Evolutionary conservation across 2,329 filamentous ascomycete species (phyloP).

Genomic region (Lecanicillium sp.): DNA sequence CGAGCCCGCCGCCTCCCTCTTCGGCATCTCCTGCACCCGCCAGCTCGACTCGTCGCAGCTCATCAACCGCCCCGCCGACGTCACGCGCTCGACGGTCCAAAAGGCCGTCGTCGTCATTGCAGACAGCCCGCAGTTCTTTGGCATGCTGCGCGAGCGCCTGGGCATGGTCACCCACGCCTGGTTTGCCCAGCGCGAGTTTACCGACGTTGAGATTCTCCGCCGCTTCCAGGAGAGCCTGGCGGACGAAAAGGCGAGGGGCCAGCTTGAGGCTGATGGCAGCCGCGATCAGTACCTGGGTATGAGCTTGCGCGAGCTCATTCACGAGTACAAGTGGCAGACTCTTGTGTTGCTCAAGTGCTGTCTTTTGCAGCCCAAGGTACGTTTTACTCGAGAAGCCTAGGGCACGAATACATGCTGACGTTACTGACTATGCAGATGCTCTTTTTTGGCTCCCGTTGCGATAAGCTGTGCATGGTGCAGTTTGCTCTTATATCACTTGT

Average conservation of each 20-base stretch:
- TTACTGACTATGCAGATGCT: slow-evolving; percentile 62
- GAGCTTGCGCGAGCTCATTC: slow-evolving; percentile 83
- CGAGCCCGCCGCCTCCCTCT: slow-evolving; percentile 69
- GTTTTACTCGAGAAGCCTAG: slow-evolving; percentile 3
- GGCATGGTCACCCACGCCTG: slow-evolving; percentile 88
- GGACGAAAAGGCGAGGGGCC: slow-evolving; percentile 51
- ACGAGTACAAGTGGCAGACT: slow-evolving; percentile 92
- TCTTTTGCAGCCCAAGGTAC: slow-evolving; percentile 86
- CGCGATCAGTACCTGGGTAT: slow-evolving; percentile 81
- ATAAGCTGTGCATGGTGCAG: slow-evolving; percentile 95
- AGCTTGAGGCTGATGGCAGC: slow-evolving; percentile 59
- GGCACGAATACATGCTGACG: not conserved
- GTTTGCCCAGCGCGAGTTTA: slow-evolving; percentile 93
- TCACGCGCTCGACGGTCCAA: slow-evolving; percentile 95
- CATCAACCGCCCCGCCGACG: slow-evolving; percentile 72
- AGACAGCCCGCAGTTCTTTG: slow-evolving; percentile 83
- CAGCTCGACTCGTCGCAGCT: slow-evolving; percentile 78
- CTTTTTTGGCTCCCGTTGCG: slow-evolving; percentile 95
- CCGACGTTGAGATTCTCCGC: slow-evolving; percentile 81
- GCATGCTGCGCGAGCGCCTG: slow-evolving; percentile 81
- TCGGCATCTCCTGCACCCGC: slow-evolving; percentile 91
- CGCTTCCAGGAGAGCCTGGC: slow-evolving; percentile 85
- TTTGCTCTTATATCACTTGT: slow-evolving; percentile 94
- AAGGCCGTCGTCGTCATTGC: slow-evolving; percentile 96
- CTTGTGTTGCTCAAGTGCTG: slow-evolving; percentile 90